phyloP scores from a whole-genome alignment of 331 rosid species.

The Pyrus hybrid region DNA sequence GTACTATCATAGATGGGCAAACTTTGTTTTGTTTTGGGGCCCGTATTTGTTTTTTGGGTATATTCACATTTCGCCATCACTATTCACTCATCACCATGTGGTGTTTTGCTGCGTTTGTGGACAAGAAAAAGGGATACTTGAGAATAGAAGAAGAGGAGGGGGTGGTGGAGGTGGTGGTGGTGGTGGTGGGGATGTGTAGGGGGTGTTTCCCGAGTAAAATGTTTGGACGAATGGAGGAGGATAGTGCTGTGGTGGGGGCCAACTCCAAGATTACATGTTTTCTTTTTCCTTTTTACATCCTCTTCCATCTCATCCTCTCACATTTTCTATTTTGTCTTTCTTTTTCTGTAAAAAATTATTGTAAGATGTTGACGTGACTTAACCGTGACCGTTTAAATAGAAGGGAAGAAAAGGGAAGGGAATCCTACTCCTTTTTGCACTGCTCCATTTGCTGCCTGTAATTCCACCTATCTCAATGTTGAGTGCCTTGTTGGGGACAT shows the following conservation, averaged over 20 bases:
- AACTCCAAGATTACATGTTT: slow-evolving; percentile 10
- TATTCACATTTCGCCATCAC: neutral
- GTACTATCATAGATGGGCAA: slow-evolving; percentile 42
- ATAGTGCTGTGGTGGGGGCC: slow-evolving; percentile 56
- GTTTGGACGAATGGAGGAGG: slow-evolving; percentile 10
- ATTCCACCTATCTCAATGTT: slow-evolving; percentile 41
- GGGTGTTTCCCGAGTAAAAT: slow-evolving; percentile 41
- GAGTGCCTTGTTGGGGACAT: slow-evolving; percentile 21
- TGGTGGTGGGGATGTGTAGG: neutral
- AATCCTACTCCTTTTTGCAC: slow-evolving; percentile 11
- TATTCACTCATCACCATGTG: neutral
- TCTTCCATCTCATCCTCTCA: no score
- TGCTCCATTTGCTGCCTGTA: slow-evolving; percentile 44
- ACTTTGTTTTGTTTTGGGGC: slow-evolving; percentile 32
- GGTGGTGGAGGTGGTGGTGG: slow-evolving; percentile 10
- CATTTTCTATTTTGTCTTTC: no score
- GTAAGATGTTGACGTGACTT: no score
- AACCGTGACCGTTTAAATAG: no score
- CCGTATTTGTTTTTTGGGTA: slow-evolving; percentile 24
- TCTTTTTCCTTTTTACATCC: no score
- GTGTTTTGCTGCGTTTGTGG: slow-evolving; percentile 18
- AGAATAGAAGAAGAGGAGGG: slow-evolving; percentile 16
- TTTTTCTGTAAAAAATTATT: no score
- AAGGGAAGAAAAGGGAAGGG: no score
- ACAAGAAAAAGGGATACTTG: slow-evolving; percentile 39